phyloP scores from a whole-genome alignment of 257 asterid species.

The Solanum corneliomulleri region DNA sequence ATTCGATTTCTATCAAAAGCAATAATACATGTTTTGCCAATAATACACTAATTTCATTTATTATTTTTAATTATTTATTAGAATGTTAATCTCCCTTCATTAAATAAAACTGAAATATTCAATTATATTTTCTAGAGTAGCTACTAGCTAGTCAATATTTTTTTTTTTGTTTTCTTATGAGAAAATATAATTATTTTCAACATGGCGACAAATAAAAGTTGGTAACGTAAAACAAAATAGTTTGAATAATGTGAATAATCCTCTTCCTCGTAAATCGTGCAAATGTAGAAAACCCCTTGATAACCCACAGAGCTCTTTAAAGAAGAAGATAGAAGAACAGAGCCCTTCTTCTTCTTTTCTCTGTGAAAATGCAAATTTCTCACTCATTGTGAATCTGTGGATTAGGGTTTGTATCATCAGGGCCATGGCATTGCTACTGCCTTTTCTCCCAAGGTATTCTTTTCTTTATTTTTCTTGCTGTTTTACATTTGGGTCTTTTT shows the following conservation, averaged over 20 bases:
- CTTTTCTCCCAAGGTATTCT: conserved; percentile 9
- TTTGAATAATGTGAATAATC: neutral
- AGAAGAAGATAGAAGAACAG: neutral
- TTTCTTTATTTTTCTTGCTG: neutral
- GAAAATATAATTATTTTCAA: neutral
- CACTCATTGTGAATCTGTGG: neutral
- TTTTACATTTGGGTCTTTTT: neutral
- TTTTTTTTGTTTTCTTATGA: neutral
- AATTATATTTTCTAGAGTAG: no score
- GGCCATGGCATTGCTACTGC: conserved; percentile 15
- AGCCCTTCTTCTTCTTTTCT: neutral
- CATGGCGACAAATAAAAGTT: neutral
- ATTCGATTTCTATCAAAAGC: no score
- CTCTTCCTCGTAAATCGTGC: conserved; percentile 26
- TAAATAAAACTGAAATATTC: no score
- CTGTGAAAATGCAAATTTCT: conserved; percentile 2
- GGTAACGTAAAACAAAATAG: neutral
- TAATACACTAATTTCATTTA: no score
- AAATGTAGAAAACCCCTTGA: conserved; percentile 2
- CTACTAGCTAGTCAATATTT: neutral
- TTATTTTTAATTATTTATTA: no score
- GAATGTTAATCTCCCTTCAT: neutral
- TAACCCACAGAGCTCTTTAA: conserved; percentile 1
- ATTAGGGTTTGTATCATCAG: neutral
- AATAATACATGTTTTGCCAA: no score